phyloP scores from a whole-genome alignment of 768 basidiomycete genomes.

The Xerocomellus dryophilus region DNA sequence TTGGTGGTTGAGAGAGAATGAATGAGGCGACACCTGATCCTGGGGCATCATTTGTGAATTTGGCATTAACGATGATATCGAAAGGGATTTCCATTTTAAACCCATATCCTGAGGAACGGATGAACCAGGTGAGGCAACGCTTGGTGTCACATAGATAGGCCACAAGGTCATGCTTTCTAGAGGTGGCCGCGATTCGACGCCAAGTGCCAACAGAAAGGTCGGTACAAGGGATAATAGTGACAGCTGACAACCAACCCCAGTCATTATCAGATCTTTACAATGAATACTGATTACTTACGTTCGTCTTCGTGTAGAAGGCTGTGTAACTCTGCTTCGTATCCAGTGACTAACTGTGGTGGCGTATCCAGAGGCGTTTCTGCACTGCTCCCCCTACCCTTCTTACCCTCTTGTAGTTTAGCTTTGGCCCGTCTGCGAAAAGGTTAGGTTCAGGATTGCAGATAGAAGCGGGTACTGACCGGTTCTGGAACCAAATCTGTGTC shows the following conservation, averaged over 20 bases:
- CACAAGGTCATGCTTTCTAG: slow-evolving; percentile 61
- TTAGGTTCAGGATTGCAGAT: background rate
- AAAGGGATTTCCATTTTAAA: slow-evolving; percentile 88
- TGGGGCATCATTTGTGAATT: slow-evolving; percentile 52
- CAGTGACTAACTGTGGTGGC: slow-evolving; percentile 50
- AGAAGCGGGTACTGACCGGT: slow-evolving; percentile 42
- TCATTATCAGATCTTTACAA: background rate
- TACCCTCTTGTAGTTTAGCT: slow-evolving; percentile 68
- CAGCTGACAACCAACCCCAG: slow-evolving; percentile 41
- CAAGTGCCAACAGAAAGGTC: slow-evolving; percentile 75
- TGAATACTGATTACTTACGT: slow-evolving; percentile 45
- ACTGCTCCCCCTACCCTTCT: slow-evolving; percentile 39
- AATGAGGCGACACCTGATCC: slow-evolving; percentile 61
- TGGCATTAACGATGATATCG: slow-evolving; percentile 54
- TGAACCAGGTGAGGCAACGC: slow-evolving; percentile 74
- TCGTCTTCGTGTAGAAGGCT: slow-evolving; percentile 72
- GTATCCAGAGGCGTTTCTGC: slow-evolving; percentile 43
- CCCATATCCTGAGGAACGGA: slow-evolving; percentile 64
- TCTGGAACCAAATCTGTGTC: slow-evolving; percentile 90
- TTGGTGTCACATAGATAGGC: slow-evolving; percentile 71
- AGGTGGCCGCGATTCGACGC: slow-evolving; percentile 63
- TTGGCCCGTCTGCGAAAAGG: slow-evolving; percentile 63
- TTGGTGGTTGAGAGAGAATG: slow-evolving; percentile 61
- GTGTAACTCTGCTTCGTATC: slow-evolving; percentile 58
- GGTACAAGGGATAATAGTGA: slow-evolving; percentile 73